These are phyloP conservation scores for Acer saccharum DNA, from an alignment of 345 rosid species.

Conservation along the genomic window DNA sequence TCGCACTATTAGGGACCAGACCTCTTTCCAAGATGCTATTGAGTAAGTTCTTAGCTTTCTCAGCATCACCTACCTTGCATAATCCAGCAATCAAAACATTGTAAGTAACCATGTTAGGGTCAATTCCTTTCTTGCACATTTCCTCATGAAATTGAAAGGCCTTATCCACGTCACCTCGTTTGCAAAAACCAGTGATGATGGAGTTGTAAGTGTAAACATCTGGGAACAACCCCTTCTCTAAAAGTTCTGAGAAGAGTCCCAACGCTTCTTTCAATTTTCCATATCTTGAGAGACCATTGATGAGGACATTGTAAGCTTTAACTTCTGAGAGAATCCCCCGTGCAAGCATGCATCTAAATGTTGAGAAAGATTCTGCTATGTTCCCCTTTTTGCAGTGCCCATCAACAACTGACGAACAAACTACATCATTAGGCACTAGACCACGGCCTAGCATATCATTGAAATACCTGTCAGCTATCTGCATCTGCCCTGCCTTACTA, in stretches of 20 bases:
- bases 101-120: slow-evolving; percentile 31
- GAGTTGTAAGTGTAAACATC: slow-evolving; percentile 38
- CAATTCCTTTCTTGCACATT: slow-evolving; percentile 30
- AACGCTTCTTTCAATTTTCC: slow-evolving; percentile 30
- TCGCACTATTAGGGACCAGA: slow-evolving; percentile 20
- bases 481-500: slow-evolving; percentile 30
- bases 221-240: slow-evolving; percentile 21
- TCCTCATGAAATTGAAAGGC: slow-evolving; percentile 26
- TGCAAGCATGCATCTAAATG: slow-evolving; percentile 29
- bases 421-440: slow-evolving; percentile 24
- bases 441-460: slow-evolving; percentile 33
- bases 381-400: slow-evolving; percentile 38
- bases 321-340: slow-evolving; percentile 25
- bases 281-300: slow-evolving; percentile 28
- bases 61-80: slow-evolving; percentile 29
- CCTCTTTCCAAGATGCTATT: slow-evolving; percentile 30
- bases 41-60: slow-evolving; percentile 25
- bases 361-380: slow-evolving; percentile 22
- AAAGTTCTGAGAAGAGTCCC: slow-evolving; percentile 28
- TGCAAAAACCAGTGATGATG: slow-evolving; percentile 30
- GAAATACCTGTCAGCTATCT: slow-evolving; percentile 29
- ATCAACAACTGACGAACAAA: slow-evolving; percentile 26
- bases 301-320: slow-evolving; percentile 24
- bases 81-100: slow-evolving; percentile 31
- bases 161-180: slow-evolving; percentile 28